These are phyloP conservation scores for Trichosanthes cucumerina DNA, from an alignment of 306 rosid species.

Conservation along the genomic window DNA sequence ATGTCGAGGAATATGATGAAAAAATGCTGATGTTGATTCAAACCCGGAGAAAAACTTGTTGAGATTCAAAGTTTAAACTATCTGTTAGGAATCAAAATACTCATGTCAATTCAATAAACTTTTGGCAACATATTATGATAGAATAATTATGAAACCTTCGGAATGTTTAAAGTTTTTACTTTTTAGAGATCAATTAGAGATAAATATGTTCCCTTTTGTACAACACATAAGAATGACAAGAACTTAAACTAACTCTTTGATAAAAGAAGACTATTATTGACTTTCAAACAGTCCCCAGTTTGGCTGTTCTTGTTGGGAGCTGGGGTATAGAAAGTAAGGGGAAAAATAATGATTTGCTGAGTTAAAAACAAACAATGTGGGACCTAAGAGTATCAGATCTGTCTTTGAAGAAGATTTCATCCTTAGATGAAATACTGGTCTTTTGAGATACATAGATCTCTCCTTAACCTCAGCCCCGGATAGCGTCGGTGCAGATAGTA, in stretches of 20 bases:
- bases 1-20: neutral
- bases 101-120: neutral
- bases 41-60: neutral
- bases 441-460: neutral
- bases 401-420: neutral
- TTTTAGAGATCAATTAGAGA: neutral
- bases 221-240: neutral
- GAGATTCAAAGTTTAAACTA: neutral
- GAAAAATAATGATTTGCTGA: neutral
- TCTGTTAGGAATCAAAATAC: neutral
- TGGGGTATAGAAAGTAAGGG: neutral
- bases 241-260: neutral
- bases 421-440: neutral
- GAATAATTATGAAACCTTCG: neutral
- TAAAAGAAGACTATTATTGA: neutral
- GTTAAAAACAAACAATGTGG: neutral
- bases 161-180: neutral
- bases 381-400: neutral
- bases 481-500: neutral
- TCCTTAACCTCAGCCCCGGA: neutral
- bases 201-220: neutral
- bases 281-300: neutral
- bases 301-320: constrained; percentile 4
- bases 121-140: neutral
- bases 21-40: neutral